A percentile compares a stretch with the other conserved stretches of the same genome.
phyloP scores from a whole-genome alignment of 257 asterid species.

The Nyctanthes arbortristis region DNA sequence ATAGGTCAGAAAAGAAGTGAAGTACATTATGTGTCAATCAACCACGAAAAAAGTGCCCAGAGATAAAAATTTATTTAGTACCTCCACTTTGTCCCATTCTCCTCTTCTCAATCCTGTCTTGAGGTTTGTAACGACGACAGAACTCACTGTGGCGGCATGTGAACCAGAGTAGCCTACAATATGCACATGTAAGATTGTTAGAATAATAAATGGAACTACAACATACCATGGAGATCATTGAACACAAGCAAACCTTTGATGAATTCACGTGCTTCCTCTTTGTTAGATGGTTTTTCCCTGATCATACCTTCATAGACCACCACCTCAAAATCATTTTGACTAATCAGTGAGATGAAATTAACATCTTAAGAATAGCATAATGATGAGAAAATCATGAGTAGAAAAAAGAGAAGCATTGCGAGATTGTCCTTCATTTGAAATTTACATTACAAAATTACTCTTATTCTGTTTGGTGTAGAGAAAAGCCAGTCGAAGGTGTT shows the following conservation, averaged over 20 bases:
- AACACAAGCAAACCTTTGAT: conserved; percentile 54
- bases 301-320: conserved; percentile 91
- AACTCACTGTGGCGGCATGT: conserved; percentile 73
- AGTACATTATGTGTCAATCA: background rate
- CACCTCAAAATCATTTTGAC: conserved; percentile 70
- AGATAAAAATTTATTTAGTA: conserved; percentile 26
- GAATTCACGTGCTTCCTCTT: conserved; percentile 88
- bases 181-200: conserved; percentile 21
- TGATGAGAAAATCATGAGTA: conserved; percentile 8
- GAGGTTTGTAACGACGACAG: conserved; percentile 85
- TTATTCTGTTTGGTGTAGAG: too few species aligned
- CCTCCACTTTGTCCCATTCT: conserved; percentile 96
- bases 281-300: conserved; percentile 90
- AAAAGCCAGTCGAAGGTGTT: too few species aligned
- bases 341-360: conserved; percentile 37
- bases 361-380: conserved; percentile 1
- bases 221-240: conserved; percentile 11
- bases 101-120: conserved; percentile 68
- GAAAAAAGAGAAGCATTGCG: conserved; percentile 4
- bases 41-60: background rate
- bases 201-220: conserved; percentile 1
- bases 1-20: conserved; percentile 6
- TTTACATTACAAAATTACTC: background rate
- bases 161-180: conserved; percentile 76
- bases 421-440: conserved; percentile 1